A percentile compares a stretch with the other conserved stretches of the same genome.
Evolutionary conservation across 2,329 filamentous ascomycete species (phyloP).

Genomic region (Fusarium albidum): DNA sequence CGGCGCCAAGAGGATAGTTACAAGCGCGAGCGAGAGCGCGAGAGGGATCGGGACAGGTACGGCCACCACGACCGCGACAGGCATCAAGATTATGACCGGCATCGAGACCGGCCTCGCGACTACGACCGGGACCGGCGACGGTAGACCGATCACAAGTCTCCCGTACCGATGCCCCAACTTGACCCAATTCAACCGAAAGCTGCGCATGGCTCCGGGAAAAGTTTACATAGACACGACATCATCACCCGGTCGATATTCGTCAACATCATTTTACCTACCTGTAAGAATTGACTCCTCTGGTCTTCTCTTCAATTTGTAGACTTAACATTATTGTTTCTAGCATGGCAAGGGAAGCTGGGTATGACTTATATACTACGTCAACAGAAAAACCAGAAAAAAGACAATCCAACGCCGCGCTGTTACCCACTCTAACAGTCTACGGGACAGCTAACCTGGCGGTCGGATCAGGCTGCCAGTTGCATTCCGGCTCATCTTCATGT

Average conservation of each 20-base stretch:
- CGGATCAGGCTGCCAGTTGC: not conserved
- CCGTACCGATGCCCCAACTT: not conserved
- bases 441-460: slow-evolving; percentile 18
- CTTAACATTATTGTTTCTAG: slow-evolving; percentile 28
- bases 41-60: slow-evolving; percentile 49
- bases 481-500: not conserved
- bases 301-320: slow-evolving; percentile 6
- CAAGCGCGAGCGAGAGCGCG: slow-evolving; percentile 53
- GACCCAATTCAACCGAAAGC: slow-evolving; percentile 1
- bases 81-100: slow-evolving; percentile 22
- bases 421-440: slow-evolving; percentile 3
- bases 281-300: slow-evolving; percentile 14
- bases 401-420: slow-evolving; percentile 23
- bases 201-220: slow-evolving; percentile 3
- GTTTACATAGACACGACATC: slow-evolving; percentile 19
- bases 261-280: not conserved
- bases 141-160: slow-evolving; percentile 15
- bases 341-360: slow-evolving; percentile 16
- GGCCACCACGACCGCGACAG: slow-evolving; percentile 44
- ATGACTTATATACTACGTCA: slow-evolving; percentile 24
- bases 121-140: slow-evolving; percentile 36
- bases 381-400: slow-evolving; percentile 6
- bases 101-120: slow-evolving; percentile 33
- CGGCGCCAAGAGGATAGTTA: slow-evolving; percentile 55
- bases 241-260: not conserved